A percentile compares a stretch with the other conserved stretches of the same genome.
These are phyloP conservation scores for Taphrina flavorubra DNA, from an alignment of 1,139 yeast genomes.

Conservation along the genomic window DNA sequence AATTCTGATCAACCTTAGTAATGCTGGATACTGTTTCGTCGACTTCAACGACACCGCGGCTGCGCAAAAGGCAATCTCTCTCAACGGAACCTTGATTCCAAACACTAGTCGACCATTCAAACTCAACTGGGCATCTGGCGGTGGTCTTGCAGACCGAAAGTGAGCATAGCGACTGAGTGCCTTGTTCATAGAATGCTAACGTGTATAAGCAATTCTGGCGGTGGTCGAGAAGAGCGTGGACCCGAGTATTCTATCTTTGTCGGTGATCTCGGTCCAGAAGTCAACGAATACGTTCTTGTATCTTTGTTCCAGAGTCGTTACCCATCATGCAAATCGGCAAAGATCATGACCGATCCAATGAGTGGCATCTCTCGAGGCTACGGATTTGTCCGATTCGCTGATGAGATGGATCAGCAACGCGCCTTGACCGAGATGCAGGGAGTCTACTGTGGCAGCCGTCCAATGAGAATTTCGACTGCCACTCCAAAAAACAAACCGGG, in stretches of 20 bases:
- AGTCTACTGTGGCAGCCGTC: conserved; percentile 69
- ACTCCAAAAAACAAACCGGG: conserved; percentile 63
- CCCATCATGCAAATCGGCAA: conserved; percentile 79
- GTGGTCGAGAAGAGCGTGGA: conserved; percentile 51
- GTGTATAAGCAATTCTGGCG: background rate
- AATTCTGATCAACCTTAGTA: conserved; percentile 49
- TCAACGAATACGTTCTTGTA: conserved; percentile 68
- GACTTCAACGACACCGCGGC: conserved; percentile 71
- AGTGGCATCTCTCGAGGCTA: conserved; percentile 82
- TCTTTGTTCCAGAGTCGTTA: conserved; percentile 73
- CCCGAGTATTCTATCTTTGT: conserved; percentile 79
- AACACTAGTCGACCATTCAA: conserved; percentile 66
- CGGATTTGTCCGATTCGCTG: conserved; percentile 85
- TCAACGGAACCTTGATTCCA: conserved; percentile 75
- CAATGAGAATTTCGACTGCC: conserved; percentile 77
- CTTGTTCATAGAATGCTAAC: background rate
- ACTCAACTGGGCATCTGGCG: conserved; percentile 87
- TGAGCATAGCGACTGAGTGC: conserved; percentile 28
- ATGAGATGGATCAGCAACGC: conserved; percentile 71
- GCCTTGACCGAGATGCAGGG: conserved; percentile 88
- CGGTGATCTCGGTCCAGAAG: conserved; percentile 80
- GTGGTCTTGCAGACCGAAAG: conserved; percentile 55
- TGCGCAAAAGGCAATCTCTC: conserved; percentile 69
- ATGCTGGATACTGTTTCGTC: conserved; percentile 84
- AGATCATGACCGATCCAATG: conserved; percentile 81